Percentiles rank a stretch among this genome's conserved stretches.
Conservation (phyloP, 2,329 filamentous ascomycete genomes). For the Beauveria medogensis region DNA sequence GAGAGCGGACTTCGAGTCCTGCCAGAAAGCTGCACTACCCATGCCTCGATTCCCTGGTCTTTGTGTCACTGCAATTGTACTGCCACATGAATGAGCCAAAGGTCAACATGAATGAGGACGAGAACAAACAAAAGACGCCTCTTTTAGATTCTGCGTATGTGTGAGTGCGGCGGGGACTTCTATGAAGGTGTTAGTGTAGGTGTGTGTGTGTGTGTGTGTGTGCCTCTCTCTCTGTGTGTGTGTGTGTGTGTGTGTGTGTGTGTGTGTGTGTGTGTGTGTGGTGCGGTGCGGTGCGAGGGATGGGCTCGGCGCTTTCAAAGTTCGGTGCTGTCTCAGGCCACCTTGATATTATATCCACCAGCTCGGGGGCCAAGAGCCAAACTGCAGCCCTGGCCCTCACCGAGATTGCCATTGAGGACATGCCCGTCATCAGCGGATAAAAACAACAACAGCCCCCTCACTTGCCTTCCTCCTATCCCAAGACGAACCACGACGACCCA, state of each 20-base stretch:
- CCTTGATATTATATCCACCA: constrained; percentile 12
- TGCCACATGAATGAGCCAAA: background rate
- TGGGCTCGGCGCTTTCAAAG: constrained; percentile 1
- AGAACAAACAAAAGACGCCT: background rate
- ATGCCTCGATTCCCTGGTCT: background rate
- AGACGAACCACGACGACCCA: constrained; percentile 32
- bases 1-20: background rate
- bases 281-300: background rate
- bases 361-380: constrained; percentile 16
- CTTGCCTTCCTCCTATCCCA: constrained; percentile 10
- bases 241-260: background rate
- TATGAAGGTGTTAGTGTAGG: background rate
- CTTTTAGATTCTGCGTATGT: background rate
- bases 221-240: background rate
- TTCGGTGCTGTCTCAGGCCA: constrained; percentile 11
- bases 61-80: background rate
- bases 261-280: constrained; percentile 5
- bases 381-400: constrained; percentile 28
- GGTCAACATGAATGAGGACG: background rate
- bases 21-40: background rate
- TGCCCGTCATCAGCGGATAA: constrained; percentile 8
- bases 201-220: background rate
- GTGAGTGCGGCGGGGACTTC: background rate
- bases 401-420: constrained; percentile 20
- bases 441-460: constrained; percentile 6